These are phyloP conservation scores for Suillus occidentalis DNA, from an alignment of 768 basidiomycete genomes.

Conservation along the genomic window DNA sequence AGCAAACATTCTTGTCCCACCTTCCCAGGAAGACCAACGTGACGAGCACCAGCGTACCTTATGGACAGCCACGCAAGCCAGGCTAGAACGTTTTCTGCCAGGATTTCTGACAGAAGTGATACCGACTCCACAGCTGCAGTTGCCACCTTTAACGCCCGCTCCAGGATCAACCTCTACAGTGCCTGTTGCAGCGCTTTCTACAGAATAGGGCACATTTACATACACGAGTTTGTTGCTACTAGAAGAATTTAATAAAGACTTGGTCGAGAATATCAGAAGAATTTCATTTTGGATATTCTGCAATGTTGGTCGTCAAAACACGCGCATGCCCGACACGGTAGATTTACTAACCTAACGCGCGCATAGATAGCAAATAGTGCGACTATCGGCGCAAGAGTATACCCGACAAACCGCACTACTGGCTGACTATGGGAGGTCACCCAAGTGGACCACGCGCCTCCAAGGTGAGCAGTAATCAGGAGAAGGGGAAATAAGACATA, in stretches of 20 bases:
- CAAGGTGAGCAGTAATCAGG: conserved; percentile 64
- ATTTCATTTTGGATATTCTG: conserved; percentile 68
- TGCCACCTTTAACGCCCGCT: conserved; percentile 10
- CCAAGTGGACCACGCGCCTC: conserved; percentile 72
- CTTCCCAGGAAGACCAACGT: conserved; percentile 43
- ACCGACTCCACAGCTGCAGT: conserved; percentile 34
- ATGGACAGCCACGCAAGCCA: conserved; percentile 83
- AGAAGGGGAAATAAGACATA: conserved; percentile 66
- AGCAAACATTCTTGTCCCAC: conserved; percentile 74
- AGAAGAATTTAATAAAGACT: conserved; percentile 1
- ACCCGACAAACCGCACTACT: conserved; percentile 49
- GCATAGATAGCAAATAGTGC: conserved; percentile 43
- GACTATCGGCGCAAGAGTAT: conserved; percentile 52
- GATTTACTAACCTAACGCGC: conserved; percentile 50
- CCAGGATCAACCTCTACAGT: not conserved
- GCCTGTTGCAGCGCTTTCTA: conserved; percentile 14
- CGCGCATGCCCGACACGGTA: not conserved
- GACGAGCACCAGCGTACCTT: conserved; percentile 64
- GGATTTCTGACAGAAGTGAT: conserved; percentile 81
- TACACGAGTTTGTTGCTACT: conserved; percentile 7
- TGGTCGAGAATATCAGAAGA: conserved; percentile 34
- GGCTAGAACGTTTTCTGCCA: conserved; percentile 89
- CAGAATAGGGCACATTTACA: conserved; percentile 5
- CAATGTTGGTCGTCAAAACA: conserved; percentile 2
- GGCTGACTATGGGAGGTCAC: conserved; percentile 36